Evolutionary conservation across 306 rosid genomes (phyloP), one percentile per base, ranked within the genome.

Genomic region (Cucurbita maxima): DNA sequence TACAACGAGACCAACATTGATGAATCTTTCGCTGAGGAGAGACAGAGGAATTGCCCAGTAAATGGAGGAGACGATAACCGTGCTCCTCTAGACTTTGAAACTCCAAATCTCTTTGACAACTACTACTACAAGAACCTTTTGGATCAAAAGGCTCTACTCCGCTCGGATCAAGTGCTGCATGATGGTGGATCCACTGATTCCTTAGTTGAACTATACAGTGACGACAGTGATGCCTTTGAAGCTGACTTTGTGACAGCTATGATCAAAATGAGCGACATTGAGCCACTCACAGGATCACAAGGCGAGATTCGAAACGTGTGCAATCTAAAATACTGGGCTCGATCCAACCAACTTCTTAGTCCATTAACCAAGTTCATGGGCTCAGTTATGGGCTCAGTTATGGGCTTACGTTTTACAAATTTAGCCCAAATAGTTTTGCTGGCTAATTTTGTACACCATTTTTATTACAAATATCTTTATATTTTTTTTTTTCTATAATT

Each of bases 221-320:
- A 15, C 8, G 19, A 68, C 43, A 6, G 51, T 1, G 1, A 5
- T 5, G 47, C 15, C 0, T 83, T 83, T 19, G 58, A 51, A 1
- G 3, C 6, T 0, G 86, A 83, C 22, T 79, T 83, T 11, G 76
- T 75, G 5, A 44, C 30, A 0, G 82, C 86, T 1, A 76, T 79
- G 77, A 22, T 83, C 48, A 83, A 62, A 58, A 83, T 83, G 86
- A 83, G 83, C 37, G 72, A 75, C 18, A 75, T 83, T 2, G 22
- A 7, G 25, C 81, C 86, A 6, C 86, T 74, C 8, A 76, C 73
- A 0, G 86, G 79, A 22, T 41, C 71, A 0, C 45, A 54, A 15
- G 83, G 86, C 22, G 79, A 79, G 75, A 76, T 83, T 2, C 70
- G 86, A 18, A 16, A 16, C 19, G 34, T 59, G 34, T 3, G 34